Conservation (phyloP, 805 yeast species). For the Nakazawaea ishiwadae region DNA sequence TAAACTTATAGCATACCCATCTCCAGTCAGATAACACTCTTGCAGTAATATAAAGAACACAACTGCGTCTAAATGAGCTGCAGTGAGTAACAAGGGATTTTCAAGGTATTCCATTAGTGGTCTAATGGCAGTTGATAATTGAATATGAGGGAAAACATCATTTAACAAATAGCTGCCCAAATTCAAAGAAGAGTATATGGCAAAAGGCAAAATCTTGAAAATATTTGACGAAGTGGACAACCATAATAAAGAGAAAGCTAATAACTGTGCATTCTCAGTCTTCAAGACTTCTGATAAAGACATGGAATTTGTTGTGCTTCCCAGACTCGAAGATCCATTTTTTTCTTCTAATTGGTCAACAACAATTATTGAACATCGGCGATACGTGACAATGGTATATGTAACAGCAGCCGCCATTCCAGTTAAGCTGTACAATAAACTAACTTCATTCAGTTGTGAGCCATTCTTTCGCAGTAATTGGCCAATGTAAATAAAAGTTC, state of each 20-base stretch:
- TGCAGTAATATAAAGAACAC: slow-evolving; percentile 24
- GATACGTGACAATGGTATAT: slow-evolving; percentile 2
- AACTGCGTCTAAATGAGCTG: slow-evolving; percentile 34
- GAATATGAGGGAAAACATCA: slow-evolving; percentile 28
- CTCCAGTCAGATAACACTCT: slow-evolving; percentile 22
- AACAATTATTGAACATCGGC: background rate
- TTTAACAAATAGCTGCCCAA: slow-evolving; percentile 26
- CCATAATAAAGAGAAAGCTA: slow-evolving; percentile 35
- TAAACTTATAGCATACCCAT: slow-evolving; percentile 28
- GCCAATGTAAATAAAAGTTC: background rate
- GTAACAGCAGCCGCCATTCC: background rate
- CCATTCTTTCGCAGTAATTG: background rate
- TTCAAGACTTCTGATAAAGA: slow-evolving; percentile 31
- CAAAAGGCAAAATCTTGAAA: slow-evolving; percentile 35
- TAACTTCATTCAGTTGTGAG: too few relatives aligned
- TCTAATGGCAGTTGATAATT: slow-evolving; percentile 27
- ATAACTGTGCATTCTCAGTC: slow-evolving; percentile 36
- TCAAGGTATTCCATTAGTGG: slow-evolving; percentile 35
- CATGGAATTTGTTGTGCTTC: slow-evolving; percentile 16
- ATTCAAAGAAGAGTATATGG: slow-evolving; percentile 36
- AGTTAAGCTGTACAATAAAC: background rate
- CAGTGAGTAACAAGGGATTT: slow-evolving; percentile 29
- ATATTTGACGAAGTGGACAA: slow-evolving; percentile 25
- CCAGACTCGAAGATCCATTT: background rate
- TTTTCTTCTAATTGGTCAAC: background rate